Conservation (phyloP, 1,284 basidiomycete genomes). For the Anthracocystis panici-leucophaei region DNA sequence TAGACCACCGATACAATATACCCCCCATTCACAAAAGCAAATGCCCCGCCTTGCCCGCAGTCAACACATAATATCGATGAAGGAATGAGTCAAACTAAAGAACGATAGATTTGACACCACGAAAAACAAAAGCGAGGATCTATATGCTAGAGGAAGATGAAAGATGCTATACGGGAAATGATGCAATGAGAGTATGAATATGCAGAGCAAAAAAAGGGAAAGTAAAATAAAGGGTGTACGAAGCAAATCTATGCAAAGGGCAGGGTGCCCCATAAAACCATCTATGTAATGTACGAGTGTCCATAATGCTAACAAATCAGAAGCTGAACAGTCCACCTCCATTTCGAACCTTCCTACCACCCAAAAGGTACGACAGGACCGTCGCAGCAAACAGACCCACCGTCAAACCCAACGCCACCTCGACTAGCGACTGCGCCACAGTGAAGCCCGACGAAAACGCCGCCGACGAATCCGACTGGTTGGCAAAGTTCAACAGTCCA, state of each 20-base stretch:
- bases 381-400: slow-evolving; percentile 67
- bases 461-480: slow-evolving; percentile 31
- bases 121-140: not conserved
- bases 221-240: not conserved
- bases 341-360: slow-evolving; percentile 58
- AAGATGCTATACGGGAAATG: slow-evolving; percentile 4
- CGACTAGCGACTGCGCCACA: slow-evolving; percentile 57
- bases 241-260: slow-evolving; percentile 4
- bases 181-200: not conserved
- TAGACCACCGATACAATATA: not conserved
- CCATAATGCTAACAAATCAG: slow-evolving; percentile 23
- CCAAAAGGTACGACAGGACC: slow-evolving; percentile 61
- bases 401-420: slow-evolving; percentile 66
- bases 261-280: too few species aligned
- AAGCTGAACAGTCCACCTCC: slow-evolving; percentile 64
- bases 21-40: not conserved
- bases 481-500: slow-evolving; percentile 81
- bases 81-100: not conserved
- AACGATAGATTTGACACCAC: not conserved
- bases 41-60: not conserved
- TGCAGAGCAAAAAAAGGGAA: not conserved
- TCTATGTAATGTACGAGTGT: too few species aligned
- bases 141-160: slow-evolving; percentile 3
- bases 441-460: slow-evolving; percentile 46
- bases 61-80: not conserved